Evolutionary conservation across 1,284 basidiomycete species (phyloP).

Genomic region (Coniophora puteana): DNA sequence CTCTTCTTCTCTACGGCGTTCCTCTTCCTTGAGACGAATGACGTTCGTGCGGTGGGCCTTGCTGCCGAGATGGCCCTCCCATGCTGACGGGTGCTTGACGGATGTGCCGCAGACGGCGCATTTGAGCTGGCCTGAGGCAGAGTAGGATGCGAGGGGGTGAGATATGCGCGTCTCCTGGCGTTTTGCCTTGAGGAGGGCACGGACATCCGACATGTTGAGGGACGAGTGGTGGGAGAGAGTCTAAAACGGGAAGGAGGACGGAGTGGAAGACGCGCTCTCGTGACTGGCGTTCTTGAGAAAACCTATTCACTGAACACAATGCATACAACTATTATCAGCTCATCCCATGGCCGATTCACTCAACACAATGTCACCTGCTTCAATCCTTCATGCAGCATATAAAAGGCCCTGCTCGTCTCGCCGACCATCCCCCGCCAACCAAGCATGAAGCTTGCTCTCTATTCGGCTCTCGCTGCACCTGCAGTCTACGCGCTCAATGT

Average conservation of each 20-base stretch:
- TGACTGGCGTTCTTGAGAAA: conserved; percentile 2
- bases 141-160: conserved; percentile 73
- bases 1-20: conserved; percentile 36
- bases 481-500: conserved; percentile 14
- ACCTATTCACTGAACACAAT: background rate
- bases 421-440: background rate
- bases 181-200: conserved; percentile 72
- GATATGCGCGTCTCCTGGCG: conserved; percentile 65
- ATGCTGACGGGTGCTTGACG: conserved; percentile 75
- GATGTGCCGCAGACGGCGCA: conserved; percentile 60
- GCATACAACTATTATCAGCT: too few species aligned
- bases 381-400: background rate
- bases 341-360: too few species aligned
- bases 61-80: conserved; percentile 82
- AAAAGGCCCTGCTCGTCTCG: background rate
- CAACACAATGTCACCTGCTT: background rate
- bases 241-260: background rate
- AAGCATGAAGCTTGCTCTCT: background rate
- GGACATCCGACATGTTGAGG: conserved; percentile 61
- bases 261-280: background rate
- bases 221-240: background rate
- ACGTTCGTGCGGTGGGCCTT: conserved; percentile 70
- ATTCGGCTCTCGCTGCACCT: conserved; percentile 3
- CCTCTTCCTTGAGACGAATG: conserved; percentile 50
- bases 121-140: conserved; percentile 56